A percentile compares a stretch with the other conserved stretches of the same genome.
phyloP scores from a whole-genome alignment of 768 basidiomycete genomes.

The Hericium erinaceus region DNA sequence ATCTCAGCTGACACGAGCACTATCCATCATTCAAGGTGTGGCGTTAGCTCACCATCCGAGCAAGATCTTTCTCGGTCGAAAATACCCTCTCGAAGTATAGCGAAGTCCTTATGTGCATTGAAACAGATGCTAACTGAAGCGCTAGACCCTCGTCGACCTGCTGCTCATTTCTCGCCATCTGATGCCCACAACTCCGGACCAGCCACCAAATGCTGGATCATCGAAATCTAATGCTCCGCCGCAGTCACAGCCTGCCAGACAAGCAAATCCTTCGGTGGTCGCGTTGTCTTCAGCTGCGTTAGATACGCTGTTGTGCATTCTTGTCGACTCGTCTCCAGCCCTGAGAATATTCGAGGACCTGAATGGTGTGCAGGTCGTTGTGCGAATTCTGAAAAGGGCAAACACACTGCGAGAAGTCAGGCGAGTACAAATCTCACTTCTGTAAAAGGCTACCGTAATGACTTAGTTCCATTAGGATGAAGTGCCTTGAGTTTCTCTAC shows the following conservation, averaged over 20 bases:
- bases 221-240: constrained; percentile 16
- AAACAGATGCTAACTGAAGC: neutral
- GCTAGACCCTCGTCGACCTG: constrained; percentile 62
- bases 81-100: constrained; percentile 57
- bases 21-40: constrained; percentile 72
- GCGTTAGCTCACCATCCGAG: constrained; percentile 57
- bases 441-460: neutral
- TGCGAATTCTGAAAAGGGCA: constrained; percentile 81
- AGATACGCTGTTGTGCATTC: constrained; percentile 77
- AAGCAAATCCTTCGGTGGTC: constrained; percentile 1
- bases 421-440: constrained; percentile 32
- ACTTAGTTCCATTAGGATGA: constrained; percentile 53
- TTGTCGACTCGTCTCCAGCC: constrained; percentile 78
- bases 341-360: constrained; percentile 71
- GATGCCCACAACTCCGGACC: neutral
- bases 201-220: no score
- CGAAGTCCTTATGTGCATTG: neutral
- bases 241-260: neutral
- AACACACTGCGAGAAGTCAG: constrained; percentile 82
- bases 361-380: constrained; percentile 71
- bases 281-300: constrained; percentile 46
- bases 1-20: constrained; percentile 44
- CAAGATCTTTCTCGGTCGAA: constrained; percentile 62
- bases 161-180: constrained; percentile 64
- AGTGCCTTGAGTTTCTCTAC: constrained; percentile 90